Base-by-base conservation (phyloP, 495 filamentous ascomycete species). In the Aspergillus cavernicola region DNA sequence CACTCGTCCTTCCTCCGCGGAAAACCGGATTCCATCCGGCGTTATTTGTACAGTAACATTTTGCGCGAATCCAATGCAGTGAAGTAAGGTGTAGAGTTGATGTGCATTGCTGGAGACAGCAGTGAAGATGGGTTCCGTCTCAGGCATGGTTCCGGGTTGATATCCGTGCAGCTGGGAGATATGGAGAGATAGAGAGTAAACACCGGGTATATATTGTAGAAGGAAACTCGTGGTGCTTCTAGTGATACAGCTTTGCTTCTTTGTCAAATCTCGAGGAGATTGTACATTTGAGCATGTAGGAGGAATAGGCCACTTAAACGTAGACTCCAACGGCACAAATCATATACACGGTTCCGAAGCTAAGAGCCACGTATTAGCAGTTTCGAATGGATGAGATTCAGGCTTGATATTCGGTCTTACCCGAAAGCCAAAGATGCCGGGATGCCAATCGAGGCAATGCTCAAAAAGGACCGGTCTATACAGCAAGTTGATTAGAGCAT, bases 261-360 rank as follows among this genome's bases (percentile, higher is more conserved):
- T 51, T 58, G 51, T 66, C 56, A 61, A 66, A 60, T 63, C 61
- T 61, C 62, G 56, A 50, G 60, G 55, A 61, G 68, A 68, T 69
- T 52, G 68, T 73, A 74, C 70, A 75, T 70, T 52, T 56, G 63
- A 53, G 59, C 50, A 58, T 62, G 33, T 53, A 20, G 32, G 36
- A 51, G 45, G 35, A 39, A 44, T 73, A 73, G 26, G 51, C 52
- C 45, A 56, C 66, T 76, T 84, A 98, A 71, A 98, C 93, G 85
- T 98, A 98, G 65, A 98, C 95, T 64, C 93, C 93, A 66, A 91
- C 93, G 19, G 90, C 93, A 71, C 93, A 98, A 66, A 98, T 97
- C 85, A 96, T 92, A 78, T 89, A 95, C 18, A 97, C 90, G 39
- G 92, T 88, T 56, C 95, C 93, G 68, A 97, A 90, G 36, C 93